Conservation (phyloP, 331 rosid species). For the Telfairia occidentalis region DNA sequence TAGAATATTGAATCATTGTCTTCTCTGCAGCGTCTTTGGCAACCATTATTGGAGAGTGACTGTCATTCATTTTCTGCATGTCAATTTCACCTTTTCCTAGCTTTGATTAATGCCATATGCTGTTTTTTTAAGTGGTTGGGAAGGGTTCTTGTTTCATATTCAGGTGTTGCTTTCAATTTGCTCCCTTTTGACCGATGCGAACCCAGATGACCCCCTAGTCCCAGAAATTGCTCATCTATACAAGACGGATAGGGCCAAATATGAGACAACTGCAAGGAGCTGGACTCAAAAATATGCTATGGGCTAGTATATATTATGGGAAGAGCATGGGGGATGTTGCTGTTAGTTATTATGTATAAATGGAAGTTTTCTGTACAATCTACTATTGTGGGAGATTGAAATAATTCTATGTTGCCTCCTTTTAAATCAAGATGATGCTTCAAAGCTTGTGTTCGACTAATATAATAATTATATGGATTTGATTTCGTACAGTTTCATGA, state of each 20-base stretch:
- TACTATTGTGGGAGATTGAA: not conserved
- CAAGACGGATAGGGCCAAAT: conserved; percentile 65
- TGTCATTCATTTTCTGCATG: not conserved
- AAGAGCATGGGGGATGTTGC: conserved; percentile 21
- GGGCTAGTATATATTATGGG: conserved; percentile 42
- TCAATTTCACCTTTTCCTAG: not conserved
- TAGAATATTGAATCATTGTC: not conserved
- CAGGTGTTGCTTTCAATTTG: conserved; percentile 83
- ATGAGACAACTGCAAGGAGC: conserved; percentile 88
- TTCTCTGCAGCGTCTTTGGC: not conserved
- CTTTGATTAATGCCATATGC: not conserved
- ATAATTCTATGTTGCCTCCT: not conserved
- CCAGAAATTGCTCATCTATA: conserved; percentile 85
- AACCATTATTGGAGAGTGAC: not conserved
- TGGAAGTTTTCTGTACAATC: conserved; percentile 1
- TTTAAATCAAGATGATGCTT: not conserved
- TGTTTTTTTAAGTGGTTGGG: conserved; percentile 51
- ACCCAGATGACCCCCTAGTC: conserved; percentile 75
- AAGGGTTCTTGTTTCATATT: conserved; percentile 31
- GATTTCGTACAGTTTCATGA: not conserved
- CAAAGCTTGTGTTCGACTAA: not conserved
- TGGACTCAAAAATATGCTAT: conserved; percentile 88
- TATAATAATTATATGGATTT: not conserved
- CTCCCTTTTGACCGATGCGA: conserved; percentile 76
- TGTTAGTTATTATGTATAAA: conserved; percentile 24